phyloP scores from a whole-genome alignment of 192 early-diverging fungal species.

The Coemansia erecta region DNA sequence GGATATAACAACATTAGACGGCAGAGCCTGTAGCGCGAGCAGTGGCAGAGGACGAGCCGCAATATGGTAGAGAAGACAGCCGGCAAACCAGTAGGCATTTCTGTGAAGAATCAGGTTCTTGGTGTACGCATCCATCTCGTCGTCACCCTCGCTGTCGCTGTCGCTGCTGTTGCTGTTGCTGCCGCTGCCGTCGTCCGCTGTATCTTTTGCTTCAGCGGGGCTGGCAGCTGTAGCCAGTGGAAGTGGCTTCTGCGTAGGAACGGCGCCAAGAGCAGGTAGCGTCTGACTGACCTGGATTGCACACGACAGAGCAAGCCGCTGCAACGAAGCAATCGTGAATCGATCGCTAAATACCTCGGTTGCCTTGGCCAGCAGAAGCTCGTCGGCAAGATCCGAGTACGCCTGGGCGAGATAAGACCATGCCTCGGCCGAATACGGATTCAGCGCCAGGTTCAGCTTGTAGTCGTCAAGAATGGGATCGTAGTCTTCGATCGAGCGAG shows the following conservation, averaged over 20 bases:
- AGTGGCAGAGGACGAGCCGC: conserved; percentile 32
- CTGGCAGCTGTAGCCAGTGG: no score
- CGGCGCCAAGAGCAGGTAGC: conserved; percentile 2
- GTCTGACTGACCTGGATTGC: conserved; percentile 30
- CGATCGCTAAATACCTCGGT: conserved; percentile 26
- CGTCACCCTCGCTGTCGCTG: background rate
- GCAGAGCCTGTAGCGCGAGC: conserved; percentile 34
- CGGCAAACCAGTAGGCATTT: conserved; percentile 21
- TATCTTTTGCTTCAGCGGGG: no score
- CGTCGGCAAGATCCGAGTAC: conserved; percentile 42
- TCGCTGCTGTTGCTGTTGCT: no score
- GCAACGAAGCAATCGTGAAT: conserved; percentile 36
- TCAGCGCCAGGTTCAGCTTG: conserved; percentile 37
- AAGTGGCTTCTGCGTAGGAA: no score
- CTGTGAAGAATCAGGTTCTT: conserved; percentile 12
- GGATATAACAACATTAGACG: conserved; percentile 31
- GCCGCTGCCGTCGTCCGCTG: no score
- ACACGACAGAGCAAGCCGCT: conserved; percentile 40
- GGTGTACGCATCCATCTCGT: background rate
- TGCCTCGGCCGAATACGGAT: conserved; percentile 26
- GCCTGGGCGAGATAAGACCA: conserved; percentile 43
- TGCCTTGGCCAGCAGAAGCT: conserved; percentile 41
- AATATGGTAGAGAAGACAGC: conserved; percentile 30
- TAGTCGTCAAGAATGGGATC: conserved; percentile 50
- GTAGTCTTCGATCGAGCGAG: conserved; percentile 44